Base-by-base conservation (phyloP, 208 protist species). In the Borovskyia barvae region DNA sequence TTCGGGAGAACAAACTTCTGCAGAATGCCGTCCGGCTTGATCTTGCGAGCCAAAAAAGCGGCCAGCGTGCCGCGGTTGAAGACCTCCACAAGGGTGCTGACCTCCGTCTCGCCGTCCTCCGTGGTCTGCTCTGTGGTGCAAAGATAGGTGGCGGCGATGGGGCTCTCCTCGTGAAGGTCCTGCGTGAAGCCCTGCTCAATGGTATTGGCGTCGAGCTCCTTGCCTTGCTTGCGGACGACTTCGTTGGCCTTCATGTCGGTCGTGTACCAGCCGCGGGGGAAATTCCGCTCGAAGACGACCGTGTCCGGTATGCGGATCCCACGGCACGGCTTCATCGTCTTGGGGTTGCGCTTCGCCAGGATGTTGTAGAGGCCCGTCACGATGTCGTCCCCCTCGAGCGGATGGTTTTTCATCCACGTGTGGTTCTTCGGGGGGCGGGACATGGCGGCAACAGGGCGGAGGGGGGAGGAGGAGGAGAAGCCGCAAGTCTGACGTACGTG, bases 231-330 rank as follows among this genome's bases (percentile, higher is more conserved):
- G 32, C 87, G 87, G 68, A 82, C 85, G 28, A 95, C 65, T 55
- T 95, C 89, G 6, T 68, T 59, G n/a, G 75, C 83, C 72, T 87
- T 92, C 37, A 80, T 65, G 59, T 92, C 86, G 7, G 80, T 90
- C 20, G 84, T 86, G 71, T 93, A 95, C 89, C 89, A 95, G 15
- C 85, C 89, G 1, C 86, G 71, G 5, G 89, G 89, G 63, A 95
- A 95, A 68, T 93, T 95, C 57, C 87, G 89, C 62, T 95, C 89
- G 57, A 85, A 95, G 20, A 95, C 89, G 28, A 95, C 81, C 1
- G 89, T 95, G 66, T 95, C 82, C 5, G 89, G 89, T 1, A 90
- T 75, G 53, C 80, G 70, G 48, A 95, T 84, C 26, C 78, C 79
- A 29, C 60, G 62, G 51, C 87, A 93, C 37, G 80, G 67, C 75